phyloP scores from a whole-genome alignment of 2,329 filamentous ascomycete genomes.

The Aspergillus sp. region DNA sequence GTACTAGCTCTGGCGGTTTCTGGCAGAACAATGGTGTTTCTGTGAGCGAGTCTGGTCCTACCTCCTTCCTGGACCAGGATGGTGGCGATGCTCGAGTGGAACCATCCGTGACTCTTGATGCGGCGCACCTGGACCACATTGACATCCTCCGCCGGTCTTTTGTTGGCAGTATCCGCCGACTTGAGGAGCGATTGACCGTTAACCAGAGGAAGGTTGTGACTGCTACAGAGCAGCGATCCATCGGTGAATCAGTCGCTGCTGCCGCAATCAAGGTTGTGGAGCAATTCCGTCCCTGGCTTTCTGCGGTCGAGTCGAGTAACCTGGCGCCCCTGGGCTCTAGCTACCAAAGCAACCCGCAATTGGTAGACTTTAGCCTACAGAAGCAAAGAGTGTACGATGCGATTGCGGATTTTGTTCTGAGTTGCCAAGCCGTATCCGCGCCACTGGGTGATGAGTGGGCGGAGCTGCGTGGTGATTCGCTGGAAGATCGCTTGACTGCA shows the following conservation, averaged over 20 bases:
- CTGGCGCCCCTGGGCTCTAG: slow-evolving; percentile 69
- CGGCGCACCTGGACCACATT: slow-evolving; percentile 69
- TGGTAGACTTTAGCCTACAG: slow-evolving; percentile 79
- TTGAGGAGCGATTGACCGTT: slow-evolving; percentile 75
- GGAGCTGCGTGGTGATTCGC: slow-evolving; percentile 78
- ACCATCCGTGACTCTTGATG: slow-evolving; percentile 67
- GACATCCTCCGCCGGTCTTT: slow-evolving; percentile 82
- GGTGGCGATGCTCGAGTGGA: slow-evolving; percentile 68
- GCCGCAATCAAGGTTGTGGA: slow-evolving; percentile 76
- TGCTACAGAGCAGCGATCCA: slow-evolving; percentile 65
- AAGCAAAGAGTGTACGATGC: slow-evolving; percentile 94
- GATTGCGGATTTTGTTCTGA: slow-evolving; percentile 78
- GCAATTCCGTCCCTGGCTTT: slow-evolving; percentile 81
- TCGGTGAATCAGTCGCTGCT: slow-evolving; percentile 75
- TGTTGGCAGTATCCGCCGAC: slow-evolving; percentile 73
- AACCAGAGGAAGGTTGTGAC: slow-evolving; percentile 82
- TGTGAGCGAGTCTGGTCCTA: slow-evolving; percentile 57
- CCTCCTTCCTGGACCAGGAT: slow-evolving; percentile 75
- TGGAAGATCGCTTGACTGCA: slow-evolving; percentile 77
- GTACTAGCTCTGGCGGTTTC: slow-evolving; percentile 73
- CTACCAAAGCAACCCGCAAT: slow-evolving; percentile 76
- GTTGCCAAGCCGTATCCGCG: slow-evolving; percentile 85
- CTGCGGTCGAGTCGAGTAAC: slow-evolving; percentile 86
- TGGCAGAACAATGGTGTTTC: slow-evolving; percentile 67
- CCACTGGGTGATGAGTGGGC: slow-evolving; percentile 94